A percentile compares a stretch with the other conserved stretches of the same genome.
phyloP scores from a whole-genome alignment of 441 rosid genomes.

The Adansonia madagascariensis region DNA sequence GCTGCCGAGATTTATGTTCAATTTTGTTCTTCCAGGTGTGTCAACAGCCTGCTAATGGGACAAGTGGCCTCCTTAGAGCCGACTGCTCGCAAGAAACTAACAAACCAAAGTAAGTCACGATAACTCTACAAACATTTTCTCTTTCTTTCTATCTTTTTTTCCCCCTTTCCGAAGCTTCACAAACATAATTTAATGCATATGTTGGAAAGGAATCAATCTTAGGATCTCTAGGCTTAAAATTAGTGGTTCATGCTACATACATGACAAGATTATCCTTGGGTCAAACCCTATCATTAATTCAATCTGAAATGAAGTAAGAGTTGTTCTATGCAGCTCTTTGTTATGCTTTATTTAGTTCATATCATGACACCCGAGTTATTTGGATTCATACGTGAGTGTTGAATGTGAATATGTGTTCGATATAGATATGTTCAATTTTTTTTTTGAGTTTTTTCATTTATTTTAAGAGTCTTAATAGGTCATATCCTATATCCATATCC shows the following conservation, averaged over 20 bases:
- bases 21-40: constrained; percentile 47
- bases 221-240: constrained; percentile 9
- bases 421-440: no score
- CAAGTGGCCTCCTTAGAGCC: constrained; percentile 50
- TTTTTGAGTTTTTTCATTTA: no score
- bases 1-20: not conserved
- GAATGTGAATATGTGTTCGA: no score
- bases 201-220: not conserved
- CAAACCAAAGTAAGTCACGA: constrained; percentile 48
- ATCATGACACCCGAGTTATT: not conserved
- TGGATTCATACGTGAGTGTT: no score
- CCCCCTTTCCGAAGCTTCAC: not conserved
- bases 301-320: not conserved
- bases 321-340: not conserved
- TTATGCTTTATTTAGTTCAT: not conserved
- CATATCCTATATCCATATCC: no score
- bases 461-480: no score
- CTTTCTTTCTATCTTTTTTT: not conserved
- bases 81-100: constrained; percentile 38
- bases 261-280: not conserved
- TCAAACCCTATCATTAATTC: not conserved
- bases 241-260: not conserved
- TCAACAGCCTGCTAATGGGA: constrained; percentile 44
- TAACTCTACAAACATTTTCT: not conserved
- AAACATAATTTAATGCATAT: not conserved